Evolutionary conservation across 2,329 filamentous ascomycete genomes (phyloP).

Genomic region (Aspergillus eucalypticola): DNA sequence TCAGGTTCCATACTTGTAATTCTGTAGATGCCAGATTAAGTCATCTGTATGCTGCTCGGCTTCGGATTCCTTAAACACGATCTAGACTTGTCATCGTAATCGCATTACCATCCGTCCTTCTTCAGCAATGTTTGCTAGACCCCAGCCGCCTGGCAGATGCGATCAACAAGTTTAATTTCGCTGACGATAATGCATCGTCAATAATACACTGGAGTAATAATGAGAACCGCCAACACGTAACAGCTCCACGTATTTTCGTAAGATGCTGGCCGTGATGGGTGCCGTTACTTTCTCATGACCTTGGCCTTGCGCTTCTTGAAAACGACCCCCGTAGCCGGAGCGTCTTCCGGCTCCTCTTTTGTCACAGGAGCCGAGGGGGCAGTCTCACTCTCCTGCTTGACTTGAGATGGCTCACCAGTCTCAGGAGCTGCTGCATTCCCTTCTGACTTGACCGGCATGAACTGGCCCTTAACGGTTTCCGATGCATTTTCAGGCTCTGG

Average conservation of each 20-base stretch:
- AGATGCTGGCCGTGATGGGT: background rate
- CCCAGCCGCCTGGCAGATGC: background rate
- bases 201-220: background rate
- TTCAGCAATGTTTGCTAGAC: background rate
- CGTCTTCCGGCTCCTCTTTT: slow-evolving; percentile 32
- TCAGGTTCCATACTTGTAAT: background rate
- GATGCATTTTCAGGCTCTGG: slow-evolving; percentile 18
- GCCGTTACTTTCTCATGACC: slow-evolving; percentile 38
- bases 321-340: slow-evolving; percentile 34
- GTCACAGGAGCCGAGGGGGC: background rate
- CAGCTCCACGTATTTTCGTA: background rate
- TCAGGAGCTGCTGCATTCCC: slow-evolving; percentile 10
- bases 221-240: background rate
- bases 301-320: slow-evolving; percentile 55
- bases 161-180: background rate
- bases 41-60: background rate
- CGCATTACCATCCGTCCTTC: background rate
- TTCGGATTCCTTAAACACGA: background rate
- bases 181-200: background rate
- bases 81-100: background rate
- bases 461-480: slow-evolving; percentile 2
- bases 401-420: slow-evolving; percentile 9
- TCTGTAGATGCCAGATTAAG: background rate
- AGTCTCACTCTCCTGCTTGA: background rate
- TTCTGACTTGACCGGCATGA: slow-evolving; percentile 11